Evolutionary conservation across 176 grass and related monocot species (phyloP), one percentile per base, ranked within the genome.

Genomic region (Cenchrus americanus): DNA sequence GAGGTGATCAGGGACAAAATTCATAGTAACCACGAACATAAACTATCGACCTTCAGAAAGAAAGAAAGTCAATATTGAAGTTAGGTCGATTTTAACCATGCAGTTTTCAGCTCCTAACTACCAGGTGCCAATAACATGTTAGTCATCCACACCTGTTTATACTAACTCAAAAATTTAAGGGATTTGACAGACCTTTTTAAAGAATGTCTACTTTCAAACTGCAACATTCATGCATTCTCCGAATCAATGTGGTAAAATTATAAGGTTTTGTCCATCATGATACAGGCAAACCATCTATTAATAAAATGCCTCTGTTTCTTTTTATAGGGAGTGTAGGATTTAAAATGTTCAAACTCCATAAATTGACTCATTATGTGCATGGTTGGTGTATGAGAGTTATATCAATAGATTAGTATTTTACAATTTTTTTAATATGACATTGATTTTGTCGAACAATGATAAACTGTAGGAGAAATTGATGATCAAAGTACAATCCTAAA

Each of bases 141-240:
- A 57, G 41, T 66, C 42, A 19, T 50, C 61, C 26, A 41, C 52
- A 78, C 53, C 19, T 14, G 57, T 24, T 85, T 48, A 50, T 48
- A 50, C 23, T 66, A 41, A 71, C 55, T 41, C 22, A 58, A 50
- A 44, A 44, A 81, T 54, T 75, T n/a, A 48, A 15, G 30, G 52
- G 43, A 59, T 68, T 37, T 57, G 52, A 27, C 7, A 15, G 5
- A 10, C 66, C 5, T 75, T 52, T 75, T 58, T 48, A 58, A 54
- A 23, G 58, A 86, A 86, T 11, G 49, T 14, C 58, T 66, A 86
- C 37, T 80, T 51, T 71, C 21, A 0, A 80, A 76, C 26, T 54
- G 43, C 54, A 60, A 61, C 10, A 76, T 77, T 70, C 5, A 62
- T 71, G 8, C 19, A 23, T 59, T 76, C 54, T 42, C 73, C 8